Conservation (phyloP, 1,284 basidiomycete genomes). For the Irpex sp. region DNA sequence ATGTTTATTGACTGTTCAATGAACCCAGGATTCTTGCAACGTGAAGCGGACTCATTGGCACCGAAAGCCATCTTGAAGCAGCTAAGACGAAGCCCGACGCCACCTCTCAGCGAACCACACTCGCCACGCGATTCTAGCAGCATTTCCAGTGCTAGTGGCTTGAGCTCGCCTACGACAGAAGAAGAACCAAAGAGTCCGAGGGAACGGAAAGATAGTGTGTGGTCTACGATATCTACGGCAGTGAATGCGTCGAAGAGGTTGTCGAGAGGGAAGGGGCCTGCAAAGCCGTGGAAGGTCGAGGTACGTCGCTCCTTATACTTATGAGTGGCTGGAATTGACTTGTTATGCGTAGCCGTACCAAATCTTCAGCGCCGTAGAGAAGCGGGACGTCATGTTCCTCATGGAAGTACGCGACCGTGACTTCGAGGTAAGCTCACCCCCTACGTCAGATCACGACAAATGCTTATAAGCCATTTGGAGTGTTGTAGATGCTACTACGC, state of each 20-base stretch:
- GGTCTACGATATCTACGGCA: slow-evolving; percentile 21
- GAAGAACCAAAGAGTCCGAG: background rate
- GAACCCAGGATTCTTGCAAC: slow-evolving; percentile 53
- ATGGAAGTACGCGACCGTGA: slow-evolving; percentile 76
- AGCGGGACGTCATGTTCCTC: slow-evolving; percentile 65
- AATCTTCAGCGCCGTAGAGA: slow-evolving; percentile 68
- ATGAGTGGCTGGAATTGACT: background rate
- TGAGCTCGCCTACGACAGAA: slow-evolving; percentile 3
- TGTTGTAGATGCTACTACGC: slow-evolving; percentile 58
- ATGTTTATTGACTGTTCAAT: background rate
- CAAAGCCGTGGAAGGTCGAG: slow-evolving; percentile 51
- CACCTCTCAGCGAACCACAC: slow-evolving; percentile 18
- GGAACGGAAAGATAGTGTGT: slow-evolving; percentile 4
- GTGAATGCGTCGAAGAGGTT: slow-evolving; percentile 9
- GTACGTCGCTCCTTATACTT: slow-evolving; percentile 27
- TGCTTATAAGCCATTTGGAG: background rate
- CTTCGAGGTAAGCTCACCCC: slow-evolving; percentile 49
- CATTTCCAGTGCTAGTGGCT: slow-evolving; percentile 5
- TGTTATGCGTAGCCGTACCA: slow-evolving; percentile 53
- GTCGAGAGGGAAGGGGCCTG: slow-evolving; percentile 5
- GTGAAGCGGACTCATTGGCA: slow-evolving; percentile 55
- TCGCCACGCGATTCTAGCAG: background rate
- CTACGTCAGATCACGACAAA: background rate
- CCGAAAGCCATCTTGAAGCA: slow-evolving; percentile 48
- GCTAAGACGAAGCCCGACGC: slow-evolving; percentile 36